These are phyloP conservation scores for Aspergillus sp. DNA, from an alignment of 2,329 filamentous ascomycete species.

Conservation along the genomic window DNA sequence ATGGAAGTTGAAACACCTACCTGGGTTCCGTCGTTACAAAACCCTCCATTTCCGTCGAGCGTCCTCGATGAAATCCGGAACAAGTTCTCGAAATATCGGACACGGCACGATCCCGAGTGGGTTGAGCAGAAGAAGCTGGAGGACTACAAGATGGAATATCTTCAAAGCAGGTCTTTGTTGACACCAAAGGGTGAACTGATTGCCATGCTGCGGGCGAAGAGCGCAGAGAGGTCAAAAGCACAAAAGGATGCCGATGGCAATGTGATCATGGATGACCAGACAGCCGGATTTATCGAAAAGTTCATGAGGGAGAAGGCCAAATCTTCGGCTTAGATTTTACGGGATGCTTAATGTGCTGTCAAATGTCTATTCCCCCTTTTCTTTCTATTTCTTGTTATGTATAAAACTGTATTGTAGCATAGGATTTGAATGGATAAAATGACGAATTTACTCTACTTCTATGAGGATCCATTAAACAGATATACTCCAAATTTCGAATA, in stretches of 20 bases:
- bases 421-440: constrained; percentile 17
- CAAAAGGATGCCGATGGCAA: constrained; percentile 33
- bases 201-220: constrained; percentile 31
- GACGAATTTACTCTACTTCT: background rate
- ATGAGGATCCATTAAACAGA: too few species aligned
- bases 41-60: constrained; percentile 68
- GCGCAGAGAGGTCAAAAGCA: constrained; percentile 27
- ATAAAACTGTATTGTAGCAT: constrained; percentile 22
- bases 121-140: constrained; percentile 57
- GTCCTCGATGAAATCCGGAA: constrained; percentile 81
- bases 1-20: constrained; percentile 67
- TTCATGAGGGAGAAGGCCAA: constrained; percentile 24
- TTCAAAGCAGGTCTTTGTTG: constrained; percentile 39
- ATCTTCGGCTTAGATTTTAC: constrained; percentile 4
- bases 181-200: constrained; percentile 42
- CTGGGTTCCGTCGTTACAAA: constrained; percentile 70
- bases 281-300: constrained; percentile 30
- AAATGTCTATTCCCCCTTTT: constrained; percentile 4
- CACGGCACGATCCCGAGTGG: constrained; percentile 70
- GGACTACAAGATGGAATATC: constrained; percentile 44
- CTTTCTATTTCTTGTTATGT: constrained; percentile 10
- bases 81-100: constrained; percentile 75
- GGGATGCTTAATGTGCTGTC: constrained; percentile 1
- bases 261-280: constrained; percentile 25
- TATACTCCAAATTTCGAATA: too few species aligned